Base-by-base conservation (phyloP, 352 stramenopile species). In the Phytopythium ostracodes region DNA sequence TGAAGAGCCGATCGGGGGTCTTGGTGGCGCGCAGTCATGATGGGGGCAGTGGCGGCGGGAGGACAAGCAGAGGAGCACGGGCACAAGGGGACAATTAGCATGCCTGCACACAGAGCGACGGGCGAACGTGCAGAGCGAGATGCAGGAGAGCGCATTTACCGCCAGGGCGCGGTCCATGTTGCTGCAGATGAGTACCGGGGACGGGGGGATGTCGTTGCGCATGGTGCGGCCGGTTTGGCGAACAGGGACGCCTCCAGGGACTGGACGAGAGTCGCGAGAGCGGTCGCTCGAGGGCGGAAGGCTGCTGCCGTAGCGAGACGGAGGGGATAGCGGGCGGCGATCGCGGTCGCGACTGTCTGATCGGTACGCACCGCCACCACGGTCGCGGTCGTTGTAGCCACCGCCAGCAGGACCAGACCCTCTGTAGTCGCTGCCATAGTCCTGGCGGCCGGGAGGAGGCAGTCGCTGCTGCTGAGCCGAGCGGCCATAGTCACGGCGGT, bases 121-220 rank as follows among this genome's bases (percentile, higher is more conserved):
- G 10, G 27, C 40, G 15, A 51, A 10, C 10, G 4, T 3, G 43
- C 14, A 33, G 9, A 31, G 11, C 4, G 24, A 47, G 15, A 59
- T 44, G 22, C 56, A 50, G n/a, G 40, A 31, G 2, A n/a, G n/a
- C 6, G 43, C n/a, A 31, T 74, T 63, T 72, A 89, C 83, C 65
- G 89, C 70, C 40, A 89, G 66, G 27, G 69, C 67, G 33, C 70
- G 75, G 54, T 94, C 81, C 64, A 94, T 88, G 61, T 88, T 90
- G 68, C 85, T 94, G 66, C 85, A 94, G 63, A 94, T 94, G 38
- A 94, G 80, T 27, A 87, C 81, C 38, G 73, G 64, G n/a, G 84
- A 91, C 27, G 72, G 73, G 38, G 71, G 70, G 29, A 71, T 84
- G 57, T 91, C 79, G 12, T 70, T 73, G 60, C 76, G 77, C 46